Evolutionary conservation across 2,329 filamentous ascomycete genomes (phyloP), one percentile per base, ranked within the genome.

Genomic region (Calonectria pseudoturangicola): DNA sequence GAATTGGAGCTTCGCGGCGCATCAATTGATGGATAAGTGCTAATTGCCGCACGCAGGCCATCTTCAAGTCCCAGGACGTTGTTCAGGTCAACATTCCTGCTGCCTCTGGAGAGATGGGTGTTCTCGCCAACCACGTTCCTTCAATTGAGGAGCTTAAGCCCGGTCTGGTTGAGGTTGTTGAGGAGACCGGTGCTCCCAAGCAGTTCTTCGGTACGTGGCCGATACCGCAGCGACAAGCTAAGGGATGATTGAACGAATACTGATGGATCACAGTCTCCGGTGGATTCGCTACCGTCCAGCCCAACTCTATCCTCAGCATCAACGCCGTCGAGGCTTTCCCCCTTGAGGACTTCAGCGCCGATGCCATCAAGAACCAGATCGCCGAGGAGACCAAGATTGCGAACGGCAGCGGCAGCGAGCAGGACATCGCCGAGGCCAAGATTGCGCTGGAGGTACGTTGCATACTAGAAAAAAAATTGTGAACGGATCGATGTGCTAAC

Each of bases 111-210:
- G 97, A 98, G 82, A 99, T 99, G 97, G 97, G 97, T 94, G 93
- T 99, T 82, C 94, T 99, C 84, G 97, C 97, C 86, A 97, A 97
- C 91, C 97, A 99, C 92, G 97, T 99, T 82, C 96, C 97, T 78
- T 95, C 96, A 75, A 98, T 99, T 84, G 97, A 99, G 91, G 97
- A 99, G 91, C 91, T 99, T 87, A 98, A 97, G 92, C 96, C 97
- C 74, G 97, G 97, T 83, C 88, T 98, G 80, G 91, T 99, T 80
- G 96, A 98, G 90, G 91, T 99, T 84, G 92, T 98, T 80, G 96
- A 98, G 90, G 97, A 99, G 91, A 91, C 88, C 83, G 94, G 95
- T 83, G 90, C 89, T 84, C 89, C 86, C 94, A 99, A 99, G 92
- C 95, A 97, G 88, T 99, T 97, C 90, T 99, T 99, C 93, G 91